Evolutionary conservation across 139 green algal genomes (phyloP), one percentile per base, ranked within the genome.

Genomic region (Haematococcus sp.): DNA sequence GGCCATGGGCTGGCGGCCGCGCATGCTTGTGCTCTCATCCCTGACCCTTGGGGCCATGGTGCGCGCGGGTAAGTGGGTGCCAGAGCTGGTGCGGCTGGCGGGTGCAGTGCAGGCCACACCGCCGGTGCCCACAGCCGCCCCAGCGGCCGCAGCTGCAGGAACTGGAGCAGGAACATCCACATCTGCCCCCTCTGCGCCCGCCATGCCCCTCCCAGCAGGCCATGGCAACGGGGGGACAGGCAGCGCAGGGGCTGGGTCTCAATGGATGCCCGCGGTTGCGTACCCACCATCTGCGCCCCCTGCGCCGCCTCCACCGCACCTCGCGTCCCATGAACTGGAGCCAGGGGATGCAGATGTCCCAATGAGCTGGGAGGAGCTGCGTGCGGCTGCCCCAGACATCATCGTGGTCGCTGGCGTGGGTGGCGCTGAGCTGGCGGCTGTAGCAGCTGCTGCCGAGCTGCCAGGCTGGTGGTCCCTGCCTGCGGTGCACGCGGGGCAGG

Each of bases 391-490:
- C 17, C 94, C 94, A 4, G 90, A 97, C 22, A 84, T 96, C 16
- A 64, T 96, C 30, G 70, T 97, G 22, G 55, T 97, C 4, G 63
- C 76, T 2, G 63, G 66, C 34, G 27, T 28, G 68, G 22, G 76
- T 78, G 28, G 58, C 55, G 23, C 23, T 60, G 31, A 2, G 17
- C 13, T 31, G 2, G 59, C 73, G 31, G 73, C 93, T 58, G 79
- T 89, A 0, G 80, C 77, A n/a, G 35, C 75, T n/a, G 76, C 97
- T 63, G 93, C 93, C 2, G 65, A 32, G 16, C 80, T 89, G 74
- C 88, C 90, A 0, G 93, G 93, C 35, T 98, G 92, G 86, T 98
- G 94, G 94, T 71, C 70, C 9, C 72, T 98, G 70, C 92, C 94
- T 19, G 93, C 93, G 1, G 93, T 97, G 49, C 81, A 80, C 22